Evolutionary conservation across 2,329 filamentous ascomycete species (phyloP).

Genomic region (Diaporthe citrichinensis): DNA sequence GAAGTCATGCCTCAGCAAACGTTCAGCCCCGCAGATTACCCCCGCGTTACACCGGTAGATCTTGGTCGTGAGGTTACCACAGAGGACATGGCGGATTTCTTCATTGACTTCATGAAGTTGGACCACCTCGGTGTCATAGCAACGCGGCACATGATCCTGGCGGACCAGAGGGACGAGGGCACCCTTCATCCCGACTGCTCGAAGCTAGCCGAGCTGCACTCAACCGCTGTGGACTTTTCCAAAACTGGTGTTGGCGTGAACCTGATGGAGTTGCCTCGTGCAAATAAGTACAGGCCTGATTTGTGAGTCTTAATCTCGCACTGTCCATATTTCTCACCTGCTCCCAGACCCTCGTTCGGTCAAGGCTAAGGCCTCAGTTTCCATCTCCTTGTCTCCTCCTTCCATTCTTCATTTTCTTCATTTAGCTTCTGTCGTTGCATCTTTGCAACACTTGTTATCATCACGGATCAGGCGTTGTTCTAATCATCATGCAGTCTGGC

Average conservation of each 20-base stretch:
- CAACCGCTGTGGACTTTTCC: constrained; percentile 81
- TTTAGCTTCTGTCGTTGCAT: rapidly evolving
- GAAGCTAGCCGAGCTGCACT: constrained; percentile 74
- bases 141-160: constrained; percentile 73
- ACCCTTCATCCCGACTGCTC: constrained; percentile 66
- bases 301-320: constrained; percentile 61
- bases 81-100: constrained; percentile 83
- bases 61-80: constrained; percentile 72
- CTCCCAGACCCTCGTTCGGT: background rate
- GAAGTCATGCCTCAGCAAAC: constrained; percentile 58
- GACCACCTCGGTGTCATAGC: constrained; percentile 78
- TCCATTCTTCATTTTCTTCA: background rate
- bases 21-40: constrained; percentile 78
- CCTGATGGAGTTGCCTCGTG: constrained; percentile 57
- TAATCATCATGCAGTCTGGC: constrained; percentile 55
- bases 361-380: background rate
- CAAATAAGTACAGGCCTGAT: constrained; percentile 62
- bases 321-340: background rate
- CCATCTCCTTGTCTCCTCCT: rapidly evolving
- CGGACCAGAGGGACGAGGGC: constrained; percentile 69
- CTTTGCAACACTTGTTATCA: rapidly evolving
- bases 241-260: constrained; percentile 78
- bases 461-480: background rate
- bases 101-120: constrained; percentile 81
- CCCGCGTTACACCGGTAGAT: constrained; percentile 66